Base-by-base conservation (phyloP, 164 flowering plant species). In the Vitis amurensis region DNA sequence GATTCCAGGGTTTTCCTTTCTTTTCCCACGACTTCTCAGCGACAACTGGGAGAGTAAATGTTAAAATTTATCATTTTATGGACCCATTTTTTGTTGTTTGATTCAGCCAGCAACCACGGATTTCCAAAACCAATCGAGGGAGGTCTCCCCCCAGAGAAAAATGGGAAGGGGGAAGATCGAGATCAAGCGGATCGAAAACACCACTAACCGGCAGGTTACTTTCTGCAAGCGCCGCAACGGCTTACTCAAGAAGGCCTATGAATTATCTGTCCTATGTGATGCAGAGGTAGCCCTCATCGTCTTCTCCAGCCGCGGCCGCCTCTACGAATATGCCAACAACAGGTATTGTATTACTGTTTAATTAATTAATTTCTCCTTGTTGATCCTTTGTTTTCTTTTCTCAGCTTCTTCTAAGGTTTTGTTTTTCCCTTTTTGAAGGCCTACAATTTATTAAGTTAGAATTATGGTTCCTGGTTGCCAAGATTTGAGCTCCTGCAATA, bases 131-230 rank as follows among this genome's bases (percentile, higher is more conserved):
- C 81, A 71, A 72, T 67, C 64, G 31, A 27, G 53, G 57, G 80
- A 76, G 17, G 47, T 10, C 30, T 78, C 81, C 49, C 74, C 81
- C 10, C 80, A 75, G 79, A 84, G 80, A 71, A 84, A 77, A 67
- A 72, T 80, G 71, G 89, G 90, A 3, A 82, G 92, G 67, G 95
- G 95, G 66, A 90, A 90, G 87, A 88, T 90, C 61, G 92, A 87
- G 82, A 90, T 90, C 81, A 88, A 90, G 79, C 74, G 95, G 83
- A 90, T 90, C 72, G 95, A 90, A 71, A 90, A 88, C 89, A 90
- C 92, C 0, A 90, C 95, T 0, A 90, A 88, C 64, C 81, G 95
- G 2, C 95, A 90, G 72, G 95, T 90, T 27, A 90, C 95, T 56
- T 90, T 90, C 75, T 90, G 92, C 64, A 90, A 90, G 76, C 79